Base-by-base conservation (phyloP, 2,329 filamentous ascomycete species). In the Curvularia sp. region DNA sequence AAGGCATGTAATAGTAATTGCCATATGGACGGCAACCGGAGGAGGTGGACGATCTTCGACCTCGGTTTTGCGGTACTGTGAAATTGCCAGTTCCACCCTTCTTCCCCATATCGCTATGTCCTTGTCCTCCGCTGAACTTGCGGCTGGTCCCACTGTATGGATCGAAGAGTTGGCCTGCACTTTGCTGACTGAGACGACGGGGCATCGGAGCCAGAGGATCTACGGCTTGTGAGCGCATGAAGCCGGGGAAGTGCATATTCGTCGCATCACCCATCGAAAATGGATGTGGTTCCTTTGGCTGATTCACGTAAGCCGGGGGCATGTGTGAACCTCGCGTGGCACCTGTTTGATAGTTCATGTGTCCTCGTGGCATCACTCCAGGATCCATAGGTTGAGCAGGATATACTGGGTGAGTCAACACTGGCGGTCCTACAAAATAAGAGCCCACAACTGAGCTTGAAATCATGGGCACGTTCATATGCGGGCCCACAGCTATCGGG, bases 201-300 rank as follows among this genome's bases (percentile, higher is more conserved):
- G 43, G 35, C 39, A 58, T 46, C 20, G 57, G 47, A 13, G 44
- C 57, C 15, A 57, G 57, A 49, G 53, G 15, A 24, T 67, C 65
- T 33, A 59, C 43, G 7, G 60, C 44, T 18, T 63, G 64, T 30
- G 46, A 15, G 3, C 47, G 41, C n/a, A 60, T 57, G 18, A 57
- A 52, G 10, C 53, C 48, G 18, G 53, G 10, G 50, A 67, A 66
- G 38, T 65, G 57, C n/a, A 61, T 63, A 54, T 75, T 75, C 1
- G 71, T 72, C 67, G 74, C 64, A 38, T 77, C 68, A 2, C 61
- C 64, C 49, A 75, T 71, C 4, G 63, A 65, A 20, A 47, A 49
- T 15, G 51, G 54, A 15, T 65, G 58, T 13, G 55, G 35, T 15
- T 31, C 47, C 7, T 55, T 52, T 38, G 42, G 49, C 10, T 69